A percentile compares a stretch with the other conserved stretches of the same genome.
These are phyloP conservation scores for Saccharum officinarum DNA, from an alignment of 176 grass and related monocot genomes.

Conservation along the genomic window DNA sequence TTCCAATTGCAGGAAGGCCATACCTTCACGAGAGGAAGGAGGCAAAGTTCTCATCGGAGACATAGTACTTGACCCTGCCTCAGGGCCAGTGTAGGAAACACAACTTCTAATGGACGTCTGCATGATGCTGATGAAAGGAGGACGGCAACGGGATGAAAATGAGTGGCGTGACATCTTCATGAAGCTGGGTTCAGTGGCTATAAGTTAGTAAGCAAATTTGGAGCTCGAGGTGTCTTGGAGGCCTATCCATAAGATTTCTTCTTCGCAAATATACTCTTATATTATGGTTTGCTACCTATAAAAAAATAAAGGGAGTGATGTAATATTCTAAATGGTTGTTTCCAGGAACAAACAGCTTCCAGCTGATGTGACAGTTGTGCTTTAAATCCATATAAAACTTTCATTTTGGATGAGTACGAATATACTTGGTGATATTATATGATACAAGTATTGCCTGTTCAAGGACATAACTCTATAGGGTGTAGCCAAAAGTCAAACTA, in stretches of 20 bases:
- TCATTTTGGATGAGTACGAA: background rate
- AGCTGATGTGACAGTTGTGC: no score
- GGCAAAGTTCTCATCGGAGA: slow-evolving; percentile 43
- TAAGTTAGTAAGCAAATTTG: background rate
- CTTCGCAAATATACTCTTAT: background rate
- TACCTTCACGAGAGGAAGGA: slow-evolving; percentile 18
- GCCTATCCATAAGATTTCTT: slow-evolving; percentile 4
- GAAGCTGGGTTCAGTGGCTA: slow-evolving; percentile 37
- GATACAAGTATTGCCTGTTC: no score
- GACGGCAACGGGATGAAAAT: slow-evolving; percentile 30
- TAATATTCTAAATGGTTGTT: background rate
- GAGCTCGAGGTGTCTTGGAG: slow-evolving; percentile 24
- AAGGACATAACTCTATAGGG: no score
- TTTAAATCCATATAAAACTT: background rate
- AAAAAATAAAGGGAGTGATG: background rate
- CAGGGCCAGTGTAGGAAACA: slow-evolving; percentile 11
- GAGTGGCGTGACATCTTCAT: slow-evolving; percentile 34
- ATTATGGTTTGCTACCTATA: background rate
- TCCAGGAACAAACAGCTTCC: background rate
- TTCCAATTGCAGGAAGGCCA: slow-evolving; percentile 34
- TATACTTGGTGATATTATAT: no score
- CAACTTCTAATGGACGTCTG: slow-evolving; percentile 37
- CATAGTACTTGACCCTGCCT: slow-evolving; percentile 11
- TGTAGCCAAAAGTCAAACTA: no score
- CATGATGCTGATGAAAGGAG: slow-evolving; percentile 35